phyloP scores from a whole-genome alignment of 306 rosid genomes.

The Cucurbita pepo region DNA sequence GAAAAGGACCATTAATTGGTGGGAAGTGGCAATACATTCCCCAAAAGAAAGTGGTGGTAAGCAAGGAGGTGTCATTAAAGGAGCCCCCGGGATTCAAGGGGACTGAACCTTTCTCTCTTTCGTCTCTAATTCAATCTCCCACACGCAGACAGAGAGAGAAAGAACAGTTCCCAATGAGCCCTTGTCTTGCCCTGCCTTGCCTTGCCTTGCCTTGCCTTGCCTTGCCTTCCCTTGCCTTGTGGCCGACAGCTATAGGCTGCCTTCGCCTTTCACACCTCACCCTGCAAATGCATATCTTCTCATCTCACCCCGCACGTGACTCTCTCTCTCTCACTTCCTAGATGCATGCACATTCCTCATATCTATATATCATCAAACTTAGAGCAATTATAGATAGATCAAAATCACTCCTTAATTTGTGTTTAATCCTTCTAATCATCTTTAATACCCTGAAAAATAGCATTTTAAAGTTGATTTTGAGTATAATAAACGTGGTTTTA shows the following conservation, averaged over 20 bases:
- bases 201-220: too few species aligned
- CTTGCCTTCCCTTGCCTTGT: neutral
- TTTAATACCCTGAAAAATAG: too few species aligned
- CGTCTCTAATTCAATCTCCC: neutral
- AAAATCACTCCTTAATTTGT: too few species aligned
- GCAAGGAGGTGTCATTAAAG: neutral
- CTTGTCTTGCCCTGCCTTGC: too few species aligned
- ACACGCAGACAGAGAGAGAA: neutral
- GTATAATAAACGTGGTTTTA: too few species aligned
- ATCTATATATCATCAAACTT: too few species aligned
- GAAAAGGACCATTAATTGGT: neutral
- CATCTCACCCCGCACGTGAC: neutral
- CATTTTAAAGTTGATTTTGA: too few species aligned
- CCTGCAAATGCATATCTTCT: neutral
- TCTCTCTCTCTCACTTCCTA: neutral
- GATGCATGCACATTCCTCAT: neutral
- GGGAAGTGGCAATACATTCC: neutral
- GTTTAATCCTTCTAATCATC: too few species aligned
- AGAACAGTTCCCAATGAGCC: neutral
- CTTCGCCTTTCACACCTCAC: neutral
- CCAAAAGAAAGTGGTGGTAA: neutral
- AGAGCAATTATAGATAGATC: too few species aligned
- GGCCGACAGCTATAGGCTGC: slow-evolving; percentile 3
- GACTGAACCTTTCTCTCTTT: neutral
- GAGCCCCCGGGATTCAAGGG: slow-evolving; percentile 9